Conservation (phyloP, 345 rosid species). For the Garcia nutans region DNA sequence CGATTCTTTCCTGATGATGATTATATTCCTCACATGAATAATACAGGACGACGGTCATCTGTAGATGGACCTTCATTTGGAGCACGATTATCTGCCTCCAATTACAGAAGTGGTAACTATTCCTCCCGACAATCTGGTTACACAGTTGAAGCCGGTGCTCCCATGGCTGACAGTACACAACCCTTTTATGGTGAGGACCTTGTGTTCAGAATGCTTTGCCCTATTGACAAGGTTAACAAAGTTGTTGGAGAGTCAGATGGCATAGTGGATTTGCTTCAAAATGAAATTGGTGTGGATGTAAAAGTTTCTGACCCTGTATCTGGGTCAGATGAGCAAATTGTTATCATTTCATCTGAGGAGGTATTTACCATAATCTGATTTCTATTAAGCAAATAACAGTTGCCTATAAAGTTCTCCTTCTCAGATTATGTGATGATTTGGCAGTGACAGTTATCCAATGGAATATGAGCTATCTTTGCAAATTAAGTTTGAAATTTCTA, state of each 20-base stretch:
- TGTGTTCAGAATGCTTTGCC: conserved; percentile 90
- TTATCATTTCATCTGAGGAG: conserved; percentile 90
- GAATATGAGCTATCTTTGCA: not conserved
- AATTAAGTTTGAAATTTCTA: conserved; percentile 11
- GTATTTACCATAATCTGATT: conserved; percentile 36
- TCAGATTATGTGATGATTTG: conserved; percentile 3
- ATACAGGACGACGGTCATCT: conserved; percentile 52
- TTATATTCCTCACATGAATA: conserved; percentile 54
- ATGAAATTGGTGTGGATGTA: conserved; percentile 90
- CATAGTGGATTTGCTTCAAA: conserved; percentile 73
- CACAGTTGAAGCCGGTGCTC: conserved; percentile 44
- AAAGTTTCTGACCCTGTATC: conserved; percentile 70
- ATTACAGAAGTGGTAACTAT: conserved; percentile 54
- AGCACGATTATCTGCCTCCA: conserved; percentile 47
- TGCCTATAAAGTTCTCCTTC: conserved; percentile 3
- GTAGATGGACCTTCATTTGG: conserved; percentile 52
- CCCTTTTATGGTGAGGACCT: conserved; percentile 69
- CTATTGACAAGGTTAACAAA: conserved; percentile 65
- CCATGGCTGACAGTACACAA: conserved; percentile 53
- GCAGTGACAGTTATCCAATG: not conserved
- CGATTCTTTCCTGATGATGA: conserved; percentile 72
- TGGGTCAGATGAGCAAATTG: conserved; percentile 88
- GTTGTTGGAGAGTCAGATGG: conserved; percentile 79
- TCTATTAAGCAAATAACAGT: conserved; percentile 1
- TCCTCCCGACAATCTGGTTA: conserved; percentile 55